Conservation (phyloP, 2,329 filamentous ascomycete species). For the Alternaria brassicae region DNA sequence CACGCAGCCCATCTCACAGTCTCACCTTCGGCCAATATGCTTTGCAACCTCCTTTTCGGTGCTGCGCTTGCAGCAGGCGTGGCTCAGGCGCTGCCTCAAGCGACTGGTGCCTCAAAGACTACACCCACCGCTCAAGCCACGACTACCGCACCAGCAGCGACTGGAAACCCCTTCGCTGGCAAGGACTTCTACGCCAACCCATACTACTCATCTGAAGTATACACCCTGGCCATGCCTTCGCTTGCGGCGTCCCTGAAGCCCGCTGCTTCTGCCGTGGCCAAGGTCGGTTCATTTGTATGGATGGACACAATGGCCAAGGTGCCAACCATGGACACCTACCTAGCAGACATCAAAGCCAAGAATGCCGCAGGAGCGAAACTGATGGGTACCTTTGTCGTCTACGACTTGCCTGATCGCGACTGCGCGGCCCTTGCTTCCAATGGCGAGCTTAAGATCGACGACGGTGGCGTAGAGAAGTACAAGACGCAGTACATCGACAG, state of each 20-base stretch:
- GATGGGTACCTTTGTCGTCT: conserved; percentile 65
- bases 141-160: conserved; percentile 22
- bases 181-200: conserved; percentile 60
- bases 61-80: conserved; percentile 33
- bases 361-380: conserved; percentile 59
- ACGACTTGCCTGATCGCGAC: conserved; percentile 69
- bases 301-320: conserved; percentile 61
- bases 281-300: conserved; percentile 62
- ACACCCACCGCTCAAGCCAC: conserved; percentile 19
- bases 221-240: conserved; percentile 66
- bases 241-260: conserved; percentile 63
- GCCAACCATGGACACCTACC: conserved; percentile 56
- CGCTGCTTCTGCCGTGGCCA: conserved; percentile 57
- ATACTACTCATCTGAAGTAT: conserved; percentile 62
- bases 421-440: conserved; percentile 70
- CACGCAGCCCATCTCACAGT: conserved; percentile 9
- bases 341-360: conserved; percentile 56
- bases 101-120: conserved; percentile 15
- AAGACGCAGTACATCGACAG: conserved; percentile 60
- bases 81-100: conserved; percentile 31
- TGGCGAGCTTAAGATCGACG: conserved; percentile 65
- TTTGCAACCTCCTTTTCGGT: conserved; percentile 27
- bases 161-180: conserved; percentile 60
- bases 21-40: conserved; percentile 20
- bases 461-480: conserved; percentile 60